Evolutionary conservation across 2,329 filamentous ascomycete species (phyloP).

Genomic region (Xylaria sp.): DNA sequence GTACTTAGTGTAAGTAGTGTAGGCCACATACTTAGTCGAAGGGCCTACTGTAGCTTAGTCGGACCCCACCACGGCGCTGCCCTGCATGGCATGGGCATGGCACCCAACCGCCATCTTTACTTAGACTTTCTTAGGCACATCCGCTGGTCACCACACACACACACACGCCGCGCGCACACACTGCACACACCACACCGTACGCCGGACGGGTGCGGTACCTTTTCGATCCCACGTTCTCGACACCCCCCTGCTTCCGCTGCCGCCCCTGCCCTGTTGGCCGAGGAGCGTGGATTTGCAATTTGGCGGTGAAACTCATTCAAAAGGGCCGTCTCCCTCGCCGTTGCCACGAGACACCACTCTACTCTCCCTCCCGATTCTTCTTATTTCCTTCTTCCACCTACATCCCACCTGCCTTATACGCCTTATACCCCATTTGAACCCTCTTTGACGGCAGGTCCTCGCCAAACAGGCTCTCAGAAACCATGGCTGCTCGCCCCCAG

Average conservation of each 20-base stretch:
- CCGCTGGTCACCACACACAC: too few species aligned
- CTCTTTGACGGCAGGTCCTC: constrained; percentile 2
- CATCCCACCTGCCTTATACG: constrained; percentile 10
- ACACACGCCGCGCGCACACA: too few species aligned
- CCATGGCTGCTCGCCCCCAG: constrained; percentile 77
- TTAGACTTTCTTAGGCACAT: constrained; percentile 13
- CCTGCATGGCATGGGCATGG: too few species aligned
- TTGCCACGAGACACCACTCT: constrained; percentile 22
- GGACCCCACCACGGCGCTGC: constrained; percentile 20
- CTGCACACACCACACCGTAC: too few species aligned
- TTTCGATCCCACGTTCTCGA: constrained; percentile 22
- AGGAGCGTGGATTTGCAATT: constrained; percentile 33
- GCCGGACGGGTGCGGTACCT: too few species aligned
- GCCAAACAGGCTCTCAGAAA: constrained; percentile 26
- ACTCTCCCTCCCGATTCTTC: constrained; percentile 23
- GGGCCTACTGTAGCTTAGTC: background rate
- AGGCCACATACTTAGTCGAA: background rate
- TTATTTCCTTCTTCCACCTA: constrained; percentile 1
- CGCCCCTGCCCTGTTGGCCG: constrained; percentile 15
- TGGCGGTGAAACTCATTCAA: constrained; percentile 38
- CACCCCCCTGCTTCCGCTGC: constrained; percentile 13
- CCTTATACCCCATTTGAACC: constrained; percentile 15
- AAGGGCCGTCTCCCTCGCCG: constrained; percentile 31
- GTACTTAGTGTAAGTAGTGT: background rate
- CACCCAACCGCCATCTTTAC: constrained; percentile 17